Conservation (phyloP, 202 grass and related monocot species). For the Sporobolus alterniflorus region DNA sequence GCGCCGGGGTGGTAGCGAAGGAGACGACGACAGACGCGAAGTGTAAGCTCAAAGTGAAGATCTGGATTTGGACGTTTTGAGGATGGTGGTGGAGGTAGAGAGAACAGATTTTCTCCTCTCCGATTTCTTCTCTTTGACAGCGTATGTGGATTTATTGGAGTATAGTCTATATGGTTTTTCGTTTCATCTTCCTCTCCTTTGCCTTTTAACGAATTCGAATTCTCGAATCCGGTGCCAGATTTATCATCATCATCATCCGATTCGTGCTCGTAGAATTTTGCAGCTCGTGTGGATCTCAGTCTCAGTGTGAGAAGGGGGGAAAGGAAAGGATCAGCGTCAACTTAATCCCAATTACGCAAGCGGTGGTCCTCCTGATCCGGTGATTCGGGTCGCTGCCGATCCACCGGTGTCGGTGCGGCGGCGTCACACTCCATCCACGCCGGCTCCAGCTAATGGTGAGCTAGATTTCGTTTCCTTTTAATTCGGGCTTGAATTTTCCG, state of each 20-base stretch:
- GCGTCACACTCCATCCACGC: background rate
- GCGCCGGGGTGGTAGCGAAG: background rate
- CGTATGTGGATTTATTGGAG: conserved; percentile 65
- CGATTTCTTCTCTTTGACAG: conserved; percentile 5
- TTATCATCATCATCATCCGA: background rate
- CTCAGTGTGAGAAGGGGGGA: background rate
- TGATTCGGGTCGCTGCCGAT: background rate
- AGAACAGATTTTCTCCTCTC: conserved; percentile 26
- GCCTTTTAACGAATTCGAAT: background rate
- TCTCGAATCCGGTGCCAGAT: background rate
- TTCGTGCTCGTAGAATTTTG: background rate
- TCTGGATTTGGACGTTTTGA: conserved; percentile 30
- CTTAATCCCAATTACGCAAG: background rate
- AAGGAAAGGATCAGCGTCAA: background rate
- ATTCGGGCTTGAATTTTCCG: background rate
- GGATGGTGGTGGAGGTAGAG: background rate
- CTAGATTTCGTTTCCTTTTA: conserved; percentile 24
- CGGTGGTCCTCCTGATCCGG: background rate
- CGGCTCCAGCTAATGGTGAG: background rate
- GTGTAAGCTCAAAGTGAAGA: conserved; percentile 91
- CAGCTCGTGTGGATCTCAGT: background rate
- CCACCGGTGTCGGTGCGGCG: conserved; percentile 41
- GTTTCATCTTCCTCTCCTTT: background rate
- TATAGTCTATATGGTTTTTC: conserved; percentile 60
- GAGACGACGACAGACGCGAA: background rate